phyloP scores from a whole-genome alignment of 2,329 filamentous ascomycete species.

The Coniochaeta ligniaria region DNA sequence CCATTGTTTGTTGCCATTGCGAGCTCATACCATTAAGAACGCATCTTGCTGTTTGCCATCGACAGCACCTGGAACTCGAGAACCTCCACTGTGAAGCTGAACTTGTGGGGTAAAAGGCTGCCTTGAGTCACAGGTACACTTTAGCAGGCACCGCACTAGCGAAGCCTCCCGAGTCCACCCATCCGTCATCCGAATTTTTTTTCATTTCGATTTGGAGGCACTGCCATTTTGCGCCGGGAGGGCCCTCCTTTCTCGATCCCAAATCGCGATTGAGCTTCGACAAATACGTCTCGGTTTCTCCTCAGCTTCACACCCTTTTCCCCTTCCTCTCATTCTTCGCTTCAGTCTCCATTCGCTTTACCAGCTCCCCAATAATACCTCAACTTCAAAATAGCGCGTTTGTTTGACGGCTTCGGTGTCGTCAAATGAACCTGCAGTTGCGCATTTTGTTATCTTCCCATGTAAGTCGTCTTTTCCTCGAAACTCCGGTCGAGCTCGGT shows the following conservation, averaged over 20 bases:
- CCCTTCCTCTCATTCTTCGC: conserved; percentile 6
- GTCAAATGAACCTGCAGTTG: conserved; percentile 98
- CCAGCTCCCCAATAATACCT: conserved; percentile 8
- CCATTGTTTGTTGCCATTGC: neutral
- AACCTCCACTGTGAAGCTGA: neutral
- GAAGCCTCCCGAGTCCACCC: conserved; percentile 2
- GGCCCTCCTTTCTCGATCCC: neutral
- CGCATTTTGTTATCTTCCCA: conserved; percentile 50
- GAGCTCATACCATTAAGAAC: neutral
- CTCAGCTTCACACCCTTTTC: conserved; percentile 3
- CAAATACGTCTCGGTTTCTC: conserved; percentile 2
- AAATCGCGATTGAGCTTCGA: conserved; percentile 2
- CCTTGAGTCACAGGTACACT: neutral
- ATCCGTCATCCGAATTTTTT: conserved; percentile 3
- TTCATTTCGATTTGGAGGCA: neutral
- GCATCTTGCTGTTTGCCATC: neutral
- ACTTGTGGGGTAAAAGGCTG: neutral
- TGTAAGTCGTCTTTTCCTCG: conserved; percentile 51
- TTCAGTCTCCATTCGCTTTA: neutral
- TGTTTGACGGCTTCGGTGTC: conserved; percentile 77
- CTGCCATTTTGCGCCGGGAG: neutral
- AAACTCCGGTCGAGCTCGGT: conserved; percentile 1
- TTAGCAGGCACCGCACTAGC: neutral
- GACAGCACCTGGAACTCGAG: neutral
- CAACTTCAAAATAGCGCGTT: conserved; percentile 57